Percentiles rank a stretch among this genome's conserved stretches.
phyloP scores from a whole-genome alignment of 1,139 yeast genomes.

The Candida glucosophila region DNA sequence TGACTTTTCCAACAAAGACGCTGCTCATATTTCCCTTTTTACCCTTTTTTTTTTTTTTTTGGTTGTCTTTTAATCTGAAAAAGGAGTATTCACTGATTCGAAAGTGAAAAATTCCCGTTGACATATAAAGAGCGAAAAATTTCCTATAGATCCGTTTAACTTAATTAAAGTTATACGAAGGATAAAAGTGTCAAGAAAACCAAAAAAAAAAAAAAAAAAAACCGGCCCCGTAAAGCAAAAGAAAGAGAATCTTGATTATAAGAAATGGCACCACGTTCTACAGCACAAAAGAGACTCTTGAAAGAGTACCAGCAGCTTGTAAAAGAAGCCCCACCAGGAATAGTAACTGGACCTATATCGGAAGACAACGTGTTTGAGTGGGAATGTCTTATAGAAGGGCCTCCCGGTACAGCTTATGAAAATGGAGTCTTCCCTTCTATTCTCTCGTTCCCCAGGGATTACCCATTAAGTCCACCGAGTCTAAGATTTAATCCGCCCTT shows the following conservation, averaged over 20 bases:
- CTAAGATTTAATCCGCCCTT: conserved; percentile 79
- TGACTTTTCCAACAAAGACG: conserved; percentile 49
- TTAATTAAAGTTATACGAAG: too few species aligned
- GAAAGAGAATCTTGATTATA: too few species aligned
- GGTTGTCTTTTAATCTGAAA: too few species aligned
- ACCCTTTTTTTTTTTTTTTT: too few species aligned
- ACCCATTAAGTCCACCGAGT: conserved; percentile 87
- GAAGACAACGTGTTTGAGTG: conserved; percentile 80
- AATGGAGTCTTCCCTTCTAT: conserved; percentile 87
- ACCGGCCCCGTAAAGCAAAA: too few species aligned
- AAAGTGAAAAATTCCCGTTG: too few species aligned
- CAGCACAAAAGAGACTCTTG: conserved; percentile 80
- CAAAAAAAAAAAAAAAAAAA: too few species aligned
- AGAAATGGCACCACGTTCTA: conserved; percentile 47
- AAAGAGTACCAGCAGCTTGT: conserved; percentile 84
- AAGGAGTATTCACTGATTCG: too few species aligned
- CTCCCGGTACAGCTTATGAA: conserved; percentile 87
- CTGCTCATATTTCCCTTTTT: too few species aligned
- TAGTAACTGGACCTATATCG: conserved; percentile 80
- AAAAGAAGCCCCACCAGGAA: conserved; percentile 89
- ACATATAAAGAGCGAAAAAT: conserved; percentile 1
- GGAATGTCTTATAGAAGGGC: conserved; percentile 92
- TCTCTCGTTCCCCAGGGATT: conserved; percentile 78
- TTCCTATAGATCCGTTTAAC: too few species aligned
- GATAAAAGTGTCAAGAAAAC: too few species aligned